Conservation (phyloP, 2,329 filamentous ascomycete genomes). For the Xylogone sp. region DNA sequence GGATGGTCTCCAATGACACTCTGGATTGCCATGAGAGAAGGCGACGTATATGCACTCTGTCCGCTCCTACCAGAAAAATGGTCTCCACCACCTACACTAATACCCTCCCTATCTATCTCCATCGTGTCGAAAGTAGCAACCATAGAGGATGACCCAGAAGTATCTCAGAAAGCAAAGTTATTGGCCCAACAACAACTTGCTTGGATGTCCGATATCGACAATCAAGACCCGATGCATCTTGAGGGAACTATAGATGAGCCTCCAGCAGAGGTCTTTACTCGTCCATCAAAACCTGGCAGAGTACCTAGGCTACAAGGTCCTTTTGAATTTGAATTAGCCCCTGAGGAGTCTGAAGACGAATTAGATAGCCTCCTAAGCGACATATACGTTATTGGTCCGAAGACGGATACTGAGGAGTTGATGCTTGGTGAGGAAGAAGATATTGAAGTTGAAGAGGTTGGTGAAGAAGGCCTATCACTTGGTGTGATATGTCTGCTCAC, state of each 20-base stretch:
- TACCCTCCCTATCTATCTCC: conserved; percentile 78
- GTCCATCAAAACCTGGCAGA: conserved; percentile 53
- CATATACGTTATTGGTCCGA: conserved; percentile 59
- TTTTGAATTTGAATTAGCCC: conserved; percentile 48
- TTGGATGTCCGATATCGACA: conserved; percentile 65
- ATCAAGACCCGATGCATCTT: conserved; percentile 55
- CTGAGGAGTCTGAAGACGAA: conserved; percentile 50
- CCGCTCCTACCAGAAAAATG: conserved; percentile 85
- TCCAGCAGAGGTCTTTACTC: conserved; percentile 50
- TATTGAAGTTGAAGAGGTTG: conserved; percentile 51
- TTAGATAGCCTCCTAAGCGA: conserved; percentile 55
- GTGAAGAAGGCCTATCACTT: conserved; percentile 57
- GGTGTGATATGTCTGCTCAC: conserved; percentile 57
- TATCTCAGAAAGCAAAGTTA: conserved; percentile 49
- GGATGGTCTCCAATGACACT: conserved; percentile 96
- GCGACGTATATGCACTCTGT: conserved; percentile 90
- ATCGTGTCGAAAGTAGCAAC: conserved; percentile 71
- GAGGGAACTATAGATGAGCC: conserved; percentile 47
- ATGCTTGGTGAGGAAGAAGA: conserved; percentile 65
- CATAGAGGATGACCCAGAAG: conserved; percentile 54
- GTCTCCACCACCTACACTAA: conserved; percentile 70
- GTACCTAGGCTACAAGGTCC: conserved; percentile 60
- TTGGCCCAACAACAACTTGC: conserved; percentile 61
- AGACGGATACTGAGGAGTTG: conserved; percentile 54
- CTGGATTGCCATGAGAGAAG: conserved; percentile 93